Evolutionary conservation across 2,329 filamentous ascomycete species (phyloP), one percentile per base, ranked within the genome.

Genomic region (Penicillium sp.): DNA sequence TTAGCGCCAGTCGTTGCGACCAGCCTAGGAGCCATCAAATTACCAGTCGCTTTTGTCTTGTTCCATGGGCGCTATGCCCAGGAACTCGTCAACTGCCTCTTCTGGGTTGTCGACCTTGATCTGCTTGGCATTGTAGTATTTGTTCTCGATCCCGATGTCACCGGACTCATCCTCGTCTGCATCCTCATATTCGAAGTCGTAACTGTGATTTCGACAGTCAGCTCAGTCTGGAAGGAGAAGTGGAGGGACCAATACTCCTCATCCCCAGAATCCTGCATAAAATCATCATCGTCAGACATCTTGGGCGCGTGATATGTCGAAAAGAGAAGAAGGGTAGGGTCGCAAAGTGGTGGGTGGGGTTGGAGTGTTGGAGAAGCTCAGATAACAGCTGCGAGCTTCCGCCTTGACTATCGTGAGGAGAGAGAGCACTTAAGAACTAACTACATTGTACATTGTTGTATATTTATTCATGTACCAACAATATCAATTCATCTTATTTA

Each of bases 121-220:
- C 73, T 97, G 91, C 73, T 98, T 98, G 38, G 93, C 93, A 72
- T 96, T 97, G 78, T 97, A 98, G 76, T 98, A 98, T 74, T 95
- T 96, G 76, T 98, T 98, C 69, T 98, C 93, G 68, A 97, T 94
- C 59, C 91, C 89, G 61, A 96, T 87, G 67, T 96, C 88, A 51
- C 84, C 89, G 29, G 80, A 82, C 51, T 95, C 85, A 38, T 94
- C 87, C 43, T 93, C 89, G 49, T 95, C 88, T 57, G 89, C 88
- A 61, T 89, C 93, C 67, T 96, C 91, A 71, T 96, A 97, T 65
- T 97, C 91, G 68, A 97, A 97, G 72, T 97, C 93, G 67, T 96
- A 89, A 63, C 85, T 87, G 50, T 32, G 26, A 24, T 46, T 15
- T 29, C 33, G 48, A 33, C 35, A 41, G 67, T 67, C 51, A 69